phyloP scores from a whole-genome alignment of 768 basidiomycete genomes.

The Ephemerocybe angulata region DNA sequence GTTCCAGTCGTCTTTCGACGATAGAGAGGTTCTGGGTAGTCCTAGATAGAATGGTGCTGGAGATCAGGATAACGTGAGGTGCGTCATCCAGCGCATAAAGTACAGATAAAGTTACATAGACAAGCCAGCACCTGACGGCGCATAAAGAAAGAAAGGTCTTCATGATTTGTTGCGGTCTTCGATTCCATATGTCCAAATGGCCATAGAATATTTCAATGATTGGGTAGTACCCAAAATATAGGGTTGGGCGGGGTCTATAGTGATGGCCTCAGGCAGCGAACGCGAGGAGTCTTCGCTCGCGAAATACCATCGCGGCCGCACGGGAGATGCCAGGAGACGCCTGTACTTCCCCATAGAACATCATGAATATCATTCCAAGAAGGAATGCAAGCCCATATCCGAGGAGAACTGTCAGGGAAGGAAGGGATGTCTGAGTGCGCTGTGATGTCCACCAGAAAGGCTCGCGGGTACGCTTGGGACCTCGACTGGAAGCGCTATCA shows the following conservation, averaged over 20 bases:
- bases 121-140: too few species aligned
- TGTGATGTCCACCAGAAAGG: neutral
- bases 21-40: too few species aligned
- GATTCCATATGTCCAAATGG: too few species aligned
- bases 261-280: neutral
- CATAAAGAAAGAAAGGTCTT: too few species aligned
- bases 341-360: constrained; percentile 2
- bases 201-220: too few species aligned
- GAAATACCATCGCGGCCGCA: neutral
- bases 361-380: constrained; percentile 10
- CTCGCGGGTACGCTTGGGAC: neutral
- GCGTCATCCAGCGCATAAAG: neutral
- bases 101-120: neutral
- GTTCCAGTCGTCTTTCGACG: too few species aligned
- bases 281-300: neutral
- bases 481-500: neutral
- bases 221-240: too few species aligned
- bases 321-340: neutral
- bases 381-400: constrained; percentile 10
- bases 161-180: too few species aligned
- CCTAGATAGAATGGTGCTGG: too few species aligned
- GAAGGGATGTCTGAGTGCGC: neutral
- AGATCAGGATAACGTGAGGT: neutral
- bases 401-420: constrained; percentile 2
- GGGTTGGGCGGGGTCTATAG: too few species aligned